Percentiles rank a stretch among this genome's conserved stretches.
These are phyloP conservation scores for Ophiocordyceps camponoti-floridani DNA, from an alignment of 2,329 filamentous ascomycete genomes.

Conservation along the genomic window DNA sequence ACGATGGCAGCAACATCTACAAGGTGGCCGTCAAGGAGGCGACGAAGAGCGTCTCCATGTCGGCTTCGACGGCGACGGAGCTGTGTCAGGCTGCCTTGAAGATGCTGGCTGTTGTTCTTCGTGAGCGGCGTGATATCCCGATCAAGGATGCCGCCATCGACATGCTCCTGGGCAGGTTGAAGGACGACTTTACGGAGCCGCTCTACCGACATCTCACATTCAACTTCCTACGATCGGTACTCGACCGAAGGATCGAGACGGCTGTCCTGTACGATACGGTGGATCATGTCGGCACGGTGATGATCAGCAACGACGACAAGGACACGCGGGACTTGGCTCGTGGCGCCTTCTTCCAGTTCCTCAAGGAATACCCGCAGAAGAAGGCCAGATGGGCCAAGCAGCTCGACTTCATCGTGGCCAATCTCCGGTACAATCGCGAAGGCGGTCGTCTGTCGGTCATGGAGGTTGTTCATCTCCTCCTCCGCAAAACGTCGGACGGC, in stretches of 20 bases:
- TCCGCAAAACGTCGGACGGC: conserved; percentile 68
- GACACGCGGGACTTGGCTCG: conserved; percentile 75
- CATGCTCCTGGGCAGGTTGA: conserved; percentile 62
- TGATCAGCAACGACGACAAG: conserved; percentile 90
- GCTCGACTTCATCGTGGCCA: conserved; percentile 72
- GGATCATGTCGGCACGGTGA: conserved; percentile 75
- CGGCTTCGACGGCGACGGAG: conserved; percentile 64
- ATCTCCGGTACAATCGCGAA: conserved; percentile 76
- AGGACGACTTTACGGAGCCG: conserved; percentile 81
- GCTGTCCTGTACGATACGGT: conserved; percentile 80
- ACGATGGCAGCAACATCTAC: conserved; percentile 44
- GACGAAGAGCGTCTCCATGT: conserved; percentile 59
- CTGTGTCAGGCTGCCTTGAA: conserved; percentile 79
- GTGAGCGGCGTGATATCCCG: conserved; percentile 57
- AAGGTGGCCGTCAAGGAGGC: conserved; percentile 75
- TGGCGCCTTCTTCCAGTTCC: conserved; percentile 82
- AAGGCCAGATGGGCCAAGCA: conserved; percentile 81
- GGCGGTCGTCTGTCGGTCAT: conserved; percentile 84
- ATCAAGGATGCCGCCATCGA: conserved; percentile 72
- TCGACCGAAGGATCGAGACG: conserved; percentile 72
- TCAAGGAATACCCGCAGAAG: conserved; percentile 86
- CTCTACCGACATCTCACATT: conserved; percentile 87
- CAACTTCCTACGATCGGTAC: conserved; percentile 76
- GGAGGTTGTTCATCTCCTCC: conserved; percentile 74
- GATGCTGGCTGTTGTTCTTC: conserved; percentile 66